These are phyloP conservation scores for Monilinia laxa DNA, from an alignment of 2,329 filamentous ascomycete species.

Conservation along the genomic window DNA sequence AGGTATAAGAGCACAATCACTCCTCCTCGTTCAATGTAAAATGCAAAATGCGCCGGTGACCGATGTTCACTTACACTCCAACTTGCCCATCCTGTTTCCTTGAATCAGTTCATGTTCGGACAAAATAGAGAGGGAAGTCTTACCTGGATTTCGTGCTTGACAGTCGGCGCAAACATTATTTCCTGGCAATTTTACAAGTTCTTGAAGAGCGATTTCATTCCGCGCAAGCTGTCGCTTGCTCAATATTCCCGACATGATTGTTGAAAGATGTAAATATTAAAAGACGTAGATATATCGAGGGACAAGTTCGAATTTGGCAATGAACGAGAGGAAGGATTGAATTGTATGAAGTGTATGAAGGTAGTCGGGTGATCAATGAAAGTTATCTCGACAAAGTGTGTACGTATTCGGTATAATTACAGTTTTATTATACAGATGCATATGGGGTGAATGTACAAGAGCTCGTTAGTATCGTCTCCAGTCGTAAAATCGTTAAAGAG, in stretches of 20 bases:
- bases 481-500: constrained; percentile 30
- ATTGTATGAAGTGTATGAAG: neutral
- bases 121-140: constrained; percentile 36
- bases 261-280: constrained; percentile 24
- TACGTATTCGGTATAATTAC: constrained; percentile 26
- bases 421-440: constrained; percentile 34
- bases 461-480: constrained; percentile 28
- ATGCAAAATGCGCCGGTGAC: neutral
- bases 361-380: constrained; percentile 9
- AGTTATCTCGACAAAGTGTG: constrained; percentile 13
- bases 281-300: neutral
- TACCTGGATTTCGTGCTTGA: constrained; percentile 86
- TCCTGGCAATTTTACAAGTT: constrained; percentile 82
- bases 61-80: constrained; percentile 40
- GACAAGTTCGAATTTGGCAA: neutral
- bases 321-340: neutral
- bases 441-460: constrained; percentile 29
- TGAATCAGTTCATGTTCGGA: neutral
- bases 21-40: neutral
- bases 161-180: constrained; percentile 97
- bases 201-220: constrained; percentile 89
- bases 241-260: constrained; percentile 66
- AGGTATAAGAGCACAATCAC: constrained; percentile 25
- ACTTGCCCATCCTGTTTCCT: constrained; percentile 40
- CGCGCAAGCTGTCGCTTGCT: constrained; percentile 98